Percentiles rank a stretch among this genome's conserved stretches.
phyloP scores from a whole-genome alignment of 2,329 filamentous ascomycete genomes.

The Colletotrichum acutatum region DNA sequence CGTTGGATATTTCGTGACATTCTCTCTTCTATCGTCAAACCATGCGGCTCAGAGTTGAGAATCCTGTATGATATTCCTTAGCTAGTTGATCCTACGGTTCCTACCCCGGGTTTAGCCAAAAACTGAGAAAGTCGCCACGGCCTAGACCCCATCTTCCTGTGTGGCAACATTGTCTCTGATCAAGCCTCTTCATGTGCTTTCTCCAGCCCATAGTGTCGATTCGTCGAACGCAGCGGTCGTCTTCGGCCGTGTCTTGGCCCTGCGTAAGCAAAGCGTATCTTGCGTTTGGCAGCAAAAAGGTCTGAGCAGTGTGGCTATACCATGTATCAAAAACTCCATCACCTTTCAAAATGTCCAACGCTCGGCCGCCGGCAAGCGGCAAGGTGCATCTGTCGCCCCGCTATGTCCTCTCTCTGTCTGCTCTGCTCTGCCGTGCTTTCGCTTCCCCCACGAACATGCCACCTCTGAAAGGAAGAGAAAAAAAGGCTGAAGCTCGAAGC shows the following conservation, averaged over 20 bases:
- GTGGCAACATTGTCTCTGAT: not conserved
- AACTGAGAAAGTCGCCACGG: not conserved
- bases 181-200: not conserved
- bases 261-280: conserved; percentile 34
- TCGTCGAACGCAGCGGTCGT: conserved; percentile 10
- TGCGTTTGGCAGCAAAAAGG: conserved; percentile 30
- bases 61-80: not conserved
- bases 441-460: not conserved
- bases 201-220: not conserved
- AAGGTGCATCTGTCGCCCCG: conserved; percentile 13
- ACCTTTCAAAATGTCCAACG: not conserved
- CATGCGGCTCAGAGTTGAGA: not conserved
- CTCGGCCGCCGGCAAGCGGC: conserved; percentile 26
- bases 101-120: not conserved
- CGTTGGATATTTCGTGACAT: not conserved
- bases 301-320: conserved; percentile 32
- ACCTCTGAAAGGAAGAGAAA: not conserved
- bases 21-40: not conserved
- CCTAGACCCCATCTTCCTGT: not conserved
- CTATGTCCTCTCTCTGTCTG: conserved; percentile 4
- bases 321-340: conserved; percentile 11
- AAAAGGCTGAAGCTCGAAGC: not conserved
- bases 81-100: not conserved
- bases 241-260: conserved; percentile 31
- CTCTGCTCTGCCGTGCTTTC: too few species aligned